Base-by-base conservation (phyloP, 2,329 filamentous ascomycete species). In the Cryphonectria radicalis region DNA sequence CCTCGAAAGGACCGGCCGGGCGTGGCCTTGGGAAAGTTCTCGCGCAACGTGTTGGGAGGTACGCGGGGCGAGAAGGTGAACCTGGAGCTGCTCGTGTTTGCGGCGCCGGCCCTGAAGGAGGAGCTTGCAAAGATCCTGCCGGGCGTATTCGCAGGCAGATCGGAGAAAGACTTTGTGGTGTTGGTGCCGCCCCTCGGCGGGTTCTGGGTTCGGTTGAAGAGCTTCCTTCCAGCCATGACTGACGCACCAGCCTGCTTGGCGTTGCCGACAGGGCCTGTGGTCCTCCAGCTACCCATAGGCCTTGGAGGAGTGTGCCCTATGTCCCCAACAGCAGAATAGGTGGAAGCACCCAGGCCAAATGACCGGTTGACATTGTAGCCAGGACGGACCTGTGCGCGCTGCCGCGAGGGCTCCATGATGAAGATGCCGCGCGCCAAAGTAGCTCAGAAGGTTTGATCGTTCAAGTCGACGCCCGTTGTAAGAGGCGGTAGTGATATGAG, bases 401-500 rank as follows among this genome's bases (percentile, higher is more conserved):
- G 72, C 62, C 72, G 72, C 67, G 72, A 73, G 50, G 63, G 19
- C 64, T 73, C 72, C 72, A 73, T 73, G n/a, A 25, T 69, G 57
- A 62, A 57, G 63, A 65, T 40, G 40, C 22, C 62, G 66, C 63
- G 64, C 69, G 50, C 25, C 40, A 42, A 68, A 63, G 64, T 69
- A 71, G 6, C 55, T 43, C 50, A 59, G 11, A 35, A n/a, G 43
- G 13, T 22, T 22, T 25, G 17, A 25, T 50, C 46, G 65, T 69
- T 32, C 69, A 60, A 63, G 13, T 37, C 22, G 25, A 42, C n/a
- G 43, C 43, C 43, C 32, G 35, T 32, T 28, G 28, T 62, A 13
- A 22, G 13, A 40, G 25, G 76, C 93, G 93, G 77, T 95, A 92
- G 76, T 93, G 93, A 77, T 95, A 92, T 93, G 93, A 77, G 95